phyloP scores from a whole-genome alignment of 768 basidiomycete genomes.

The Tylopilus rubrobrunneus region DNA sequence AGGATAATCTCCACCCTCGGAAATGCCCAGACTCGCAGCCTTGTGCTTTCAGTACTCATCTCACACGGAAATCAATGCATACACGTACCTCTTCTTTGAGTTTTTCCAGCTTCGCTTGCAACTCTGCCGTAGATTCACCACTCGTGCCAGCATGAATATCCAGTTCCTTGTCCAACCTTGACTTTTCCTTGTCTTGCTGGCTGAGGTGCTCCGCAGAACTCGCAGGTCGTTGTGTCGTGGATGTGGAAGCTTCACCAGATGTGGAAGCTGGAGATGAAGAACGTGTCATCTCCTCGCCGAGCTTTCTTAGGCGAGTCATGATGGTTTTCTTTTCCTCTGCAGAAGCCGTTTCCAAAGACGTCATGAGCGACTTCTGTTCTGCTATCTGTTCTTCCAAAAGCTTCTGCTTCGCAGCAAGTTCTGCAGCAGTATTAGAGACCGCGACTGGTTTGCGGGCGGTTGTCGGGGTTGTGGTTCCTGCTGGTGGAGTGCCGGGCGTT shows the following conservation, averaged over 20 bases:
- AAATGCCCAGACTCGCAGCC: slow-evolving; percentile 74
- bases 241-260: slow-evolving; percentile 26
- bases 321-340: slow-evolving; percentile 76
- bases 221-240: slow-evolving; percentile 21
- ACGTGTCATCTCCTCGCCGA: slow-evolving; percentile 74
- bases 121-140: slow-evolving; percentile 57
- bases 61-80: background rate
- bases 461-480: slow-evolving; percentile 23
- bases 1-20: slow-evolving; percentile 42
- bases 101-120: slow-evolving; percentile 70
- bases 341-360: slow-evolving; percentile 56
- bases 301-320: slow-evolving; percentile 67
- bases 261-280: slow-evolving; percentile 29
- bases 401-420: slow-evolving; percentile 71
- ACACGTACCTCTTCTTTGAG: slow-evolving; percentile 72
- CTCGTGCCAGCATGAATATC: slow-evolving; percentile 50
- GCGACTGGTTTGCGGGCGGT: slow-evolving; percentile 36
- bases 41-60: slow-evolving; percentile 25
- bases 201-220: slow-evolving; percentile 29
- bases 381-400: slow-evolving; percentile 77
- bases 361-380: slow-evolving; percentile 86
- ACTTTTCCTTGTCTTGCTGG: slow-evolving; percentile 56
- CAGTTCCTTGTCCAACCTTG: slow-evolving; percentile 79
- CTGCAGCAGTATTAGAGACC: slow-evolving; percentile 37
- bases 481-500: slow-evolving; percentile 42